Conservation (phyloP, 2,329 filamentous ascomycete genomes). For the Arachnopeziza araneosa region DNA sequence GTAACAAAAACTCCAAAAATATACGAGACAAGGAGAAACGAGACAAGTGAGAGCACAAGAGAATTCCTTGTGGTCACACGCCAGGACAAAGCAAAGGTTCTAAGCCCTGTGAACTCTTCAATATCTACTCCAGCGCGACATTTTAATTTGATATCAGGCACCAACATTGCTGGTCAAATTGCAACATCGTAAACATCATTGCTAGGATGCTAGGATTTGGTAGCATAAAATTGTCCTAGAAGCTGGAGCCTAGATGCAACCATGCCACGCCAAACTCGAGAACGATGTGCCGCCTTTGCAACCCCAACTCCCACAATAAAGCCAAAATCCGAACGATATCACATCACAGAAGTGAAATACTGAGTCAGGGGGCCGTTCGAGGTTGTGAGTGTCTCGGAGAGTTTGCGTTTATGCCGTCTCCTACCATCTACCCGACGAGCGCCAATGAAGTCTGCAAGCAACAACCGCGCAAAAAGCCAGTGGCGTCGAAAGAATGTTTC, state of each 20-base stretch:
- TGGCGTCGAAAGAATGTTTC: background rate
- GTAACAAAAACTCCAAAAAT: too few relatives aligned
- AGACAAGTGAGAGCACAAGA: too few relatives aligned
- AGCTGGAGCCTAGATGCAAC: background rate
- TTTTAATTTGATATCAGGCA: background rate
- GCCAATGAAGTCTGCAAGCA: background rate
- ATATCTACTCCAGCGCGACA: background rate
- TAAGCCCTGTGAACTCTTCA: background rate
- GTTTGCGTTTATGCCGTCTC: background rate
- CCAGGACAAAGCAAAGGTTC: background rate
- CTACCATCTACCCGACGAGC: background rate
- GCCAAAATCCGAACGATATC: background rate
- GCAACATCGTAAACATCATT: background rate
- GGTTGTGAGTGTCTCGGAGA: background rate
- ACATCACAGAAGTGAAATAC: background rate
- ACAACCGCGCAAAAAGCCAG: background rate
- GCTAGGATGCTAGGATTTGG: background rate
- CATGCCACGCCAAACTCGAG: background rate
- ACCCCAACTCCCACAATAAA: background rate
- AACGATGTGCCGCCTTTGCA: background rate
- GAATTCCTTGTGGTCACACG: background rate
- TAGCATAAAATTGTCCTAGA: background rate
- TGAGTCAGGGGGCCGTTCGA: background rate
- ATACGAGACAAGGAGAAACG: too few relatives aligned
- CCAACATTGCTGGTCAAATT: background rate